Base-by-base conservation (phyloP, 331 rosid genomes). In the Quercus phellos region DNA sequence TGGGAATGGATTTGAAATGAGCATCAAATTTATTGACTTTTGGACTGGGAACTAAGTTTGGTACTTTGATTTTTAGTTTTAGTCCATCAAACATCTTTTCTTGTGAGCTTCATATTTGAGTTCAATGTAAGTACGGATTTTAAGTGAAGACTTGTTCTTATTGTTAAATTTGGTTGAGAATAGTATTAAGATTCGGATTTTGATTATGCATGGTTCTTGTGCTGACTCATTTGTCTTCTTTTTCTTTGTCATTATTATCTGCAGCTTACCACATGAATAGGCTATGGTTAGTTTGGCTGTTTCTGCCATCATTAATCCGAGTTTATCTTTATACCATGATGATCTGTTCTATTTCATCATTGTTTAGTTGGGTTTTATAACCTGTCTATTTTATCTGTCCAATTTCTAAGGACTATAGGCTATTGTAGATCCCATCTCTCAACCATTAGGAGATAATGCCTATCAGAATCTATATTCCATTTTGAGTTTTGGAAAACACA, bases 61-160 rank as follows among this genome's bases (percentile, higher is more conserved):
- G 12, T 8, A 38, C 46, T 38, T 8, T 38, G 46, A 53, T 75
- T 46, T 77, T 55, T 24, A 53, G 51, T 81, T 73, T 79, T 78
- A 27, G 10, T 66, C 69, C 56, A 74, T n/a, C 81, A 76, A 86
- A 72, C 85, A 84, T 77, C 66, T 14, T 80, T 26, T 32, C 46
- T 8, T 38, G 73, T 70, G 79, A 60, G 77, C 77, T 64, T 81
- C 70, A 59, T 77, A 83, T 71, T 56, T 43, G 74, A 67, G 86
- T 77, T 81, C 59, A 71, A 70, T 34, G 13, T 75, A 77, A 69
- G 72, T 56, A 64, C 61, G 79, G 74, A 75, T 51, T 83, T 82
- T 78, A 43, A 77, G 83, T 83, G 86, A 83, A 72, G 77, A 27
- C 35, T 14, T 26, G 7, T 60, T 61, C 68, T 22, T 13, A 1